A percentile compares a stretch with the other conserved stretches of the same genome.
These are phyloP conservation scores for Saturnispora gosingensis DNA, from an alignment of 805 yeast species.

Conservation along the genomic window DNA sequence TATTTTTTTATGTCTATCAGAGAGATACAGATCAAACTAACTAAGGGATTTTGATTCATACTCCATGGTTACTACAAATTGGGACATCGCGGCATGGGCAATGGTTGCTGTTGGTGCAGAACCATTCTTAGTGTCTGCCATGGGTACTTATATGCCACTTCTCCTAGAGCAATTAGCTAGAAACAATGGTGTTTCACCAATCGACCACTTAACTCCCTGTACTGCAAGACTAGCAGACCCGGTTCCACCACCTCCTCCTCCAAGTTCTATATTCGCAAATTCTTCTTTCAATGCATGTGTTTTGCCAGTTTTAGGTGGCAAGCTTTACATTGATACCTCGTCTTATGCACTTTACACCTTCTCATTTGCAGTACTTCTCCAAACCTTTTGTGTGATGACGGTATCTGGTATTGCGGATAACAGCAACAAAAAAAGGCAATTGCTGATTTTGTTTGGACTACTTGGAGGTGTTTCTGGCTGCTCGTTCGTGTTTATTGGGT, in stretches of 20 bases:
- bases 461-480: slow-evolving; percentile 51
- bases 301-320: slow-evolving; percentile 24
- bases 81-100: slow-evolving; percentile 14
- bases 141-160: slow-evolving; percentile 70
- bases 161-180: slow-evolving; percentile 65
- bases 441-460: slow-evolving; percentile 48
- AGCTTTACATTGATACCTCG: slow-evolving; percentile 53
- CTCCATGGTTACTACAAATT: slow-evolving; percentile 12
- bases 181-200: slow-evolving; percentile 54
- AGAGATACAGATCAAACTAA: not conserved
- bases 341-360: slow-evolving; percentile 68
- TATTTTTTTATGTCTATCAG: not conserved
- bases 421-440: slow-evolving; percentile 48
- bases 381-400: slow-evolving; percentile 59
- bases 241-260: slow-evolving; percentile 28
- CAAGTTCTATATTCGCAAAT: slow-evolving; percentile 1
- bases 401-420: slow-evolving; percentile 67
- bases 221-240: slow-evolving; percentile 18
- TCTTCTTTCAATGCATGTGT: slow-evolving; percentile 20
- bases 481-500: slow-evolving; percentile 31
- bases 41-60: not conserved
- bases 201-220: slow-evolving; percentile 54
- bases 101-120: slow-evolving; percentile 44
- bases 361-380: slow-evolving; percentile 62
- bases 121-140: slow-evolving; percentile 71